Evolutionary conservation across 768 basidiomycete species (phyloP).

Genomic region (Tephrocybe rancida): DNA sequence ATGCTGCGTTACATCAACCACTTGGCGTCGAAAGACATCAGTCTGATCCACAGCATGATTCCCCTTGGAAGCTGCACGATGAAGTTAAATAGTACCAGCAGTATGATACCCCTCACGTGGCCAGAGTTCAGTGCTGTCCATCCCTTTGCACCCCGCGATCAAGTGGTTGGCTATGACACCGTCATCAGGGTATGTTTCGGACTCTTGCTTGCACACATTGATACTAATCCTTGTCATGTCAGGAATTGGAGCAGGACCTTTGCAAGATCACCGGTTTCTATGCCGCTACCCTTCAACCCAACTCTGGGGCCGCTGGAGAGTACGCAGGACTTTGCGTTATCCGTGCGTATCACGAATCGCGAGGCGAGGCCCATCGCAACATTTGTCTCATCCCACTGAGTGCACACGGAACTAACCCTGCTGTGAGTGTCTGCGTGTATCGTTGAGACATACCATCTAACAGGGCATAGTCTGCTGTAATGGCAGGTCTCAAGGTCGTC

Average conservation of each 20-base stretch:
- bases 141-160: slow-evolving; percentile 89
- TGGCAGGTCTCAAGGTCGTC: slow-evolving; percentile 97
- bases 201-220: background rate
- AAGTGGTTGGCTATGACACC: slow-evolving; percentile 84
- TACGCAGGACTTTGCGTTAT: slow-evolving; percentile 96
- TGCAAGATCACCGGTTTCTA: slow-evolving; percentile 97
- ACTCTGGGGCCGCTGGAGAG: slow-evolving; percentile 98
- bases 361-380: slow-evolving; percentile 82
- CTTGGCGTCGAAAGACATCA: slow-evolving; percentile 92
- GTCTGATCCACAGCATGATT: slow-evolving; percentile 96
- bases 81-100: slow-evolving; percentile 98
- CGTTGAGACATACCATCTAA: slow-evolving; percentile 15
- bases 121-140: slow-evolving; percentile 90
- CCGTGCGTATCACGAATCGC: slow-evolving; percentile 90
- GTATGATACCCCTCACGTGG: slow-evolving; percentile 96
- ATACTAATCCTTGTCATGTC: background rate
- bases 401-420: slow-evolving; percentile 98
- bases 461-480: slow-evolving; percentile 78
- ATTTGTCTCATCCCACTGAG: slow-evolving; percentile 94
- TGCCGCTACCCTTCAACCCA: slow-evolving; percentile 95
- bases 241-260: slow-evolving; percentile 92
- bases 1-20: slow-evolving; percentile 97
- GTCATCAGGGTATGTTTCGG: slow-evolving; percentile 66
- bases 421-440: slow-evolving; percentile 52
- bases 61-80: slow-evolving; percentile 95